These are phyloP conservation scores for Boletus bicolor DNA, from an alignment of 768 basidiomycete genomes.

Conservation along the genomic window DNA sequence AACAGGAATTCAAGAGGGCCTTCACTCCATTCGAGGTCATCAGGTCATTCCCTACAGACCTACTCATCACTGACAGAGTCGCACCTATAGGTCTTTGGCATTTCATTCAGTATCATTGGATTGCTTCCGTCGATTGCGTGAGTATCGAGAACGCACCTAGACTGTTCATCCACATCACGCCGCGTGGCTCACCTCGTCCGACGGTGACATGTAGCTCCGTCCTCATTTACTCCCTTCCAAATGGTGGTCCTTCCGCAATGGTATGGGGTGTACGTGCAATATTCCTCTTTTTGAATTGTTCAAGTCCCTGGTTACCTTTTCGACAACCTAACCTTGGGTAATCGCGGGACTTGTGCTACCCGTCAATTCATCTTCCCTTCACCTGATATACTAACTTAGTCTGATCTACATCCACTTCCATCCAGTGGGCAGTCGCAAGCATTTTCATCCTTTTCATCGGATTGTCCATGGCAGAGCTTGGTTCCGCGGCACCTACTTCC, in stretches of 20 bases:
- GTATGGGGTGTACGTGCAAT: constrained; percentile 39
- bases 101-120: constrained; percentile 70
- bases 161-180: neutral
- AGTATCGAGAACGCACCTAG: constrained; percentile 25
- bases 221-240: constrained; percentile 45
- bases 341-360: constrained; percentile 4
- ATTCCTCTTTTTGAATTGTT: neutral
- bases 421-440: constrained; percentile 39
- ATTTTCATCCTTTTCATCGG: constrained; percentile 39
- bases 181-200: neutral
- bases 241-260: constrained; percentile 49
- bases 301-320: neutral
- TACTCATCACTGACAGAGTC: neutral
- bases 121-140: constrained; percentile 63
- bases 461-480: constrained; percentile 42
- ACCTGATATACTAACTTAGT: neutral
- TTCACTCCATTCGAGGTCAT: constrained; percentile 35
- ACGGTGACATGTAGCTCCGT: constrained; percentile 34
- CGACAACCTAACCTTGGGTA: constrained; percentile 10
- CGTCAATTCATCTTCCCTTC: neutral
- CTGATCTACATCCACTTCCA: neutral
- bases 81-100: constrained; percentile 57
- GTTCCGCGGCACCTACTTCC: constrained; percentile 41
- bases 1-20: constrained; percentile 37
- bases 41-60: no score